phyloP scores from a whole-genome alignment of 148 eudicot genomes.

The Vaccinium myrtillus region DNA sequence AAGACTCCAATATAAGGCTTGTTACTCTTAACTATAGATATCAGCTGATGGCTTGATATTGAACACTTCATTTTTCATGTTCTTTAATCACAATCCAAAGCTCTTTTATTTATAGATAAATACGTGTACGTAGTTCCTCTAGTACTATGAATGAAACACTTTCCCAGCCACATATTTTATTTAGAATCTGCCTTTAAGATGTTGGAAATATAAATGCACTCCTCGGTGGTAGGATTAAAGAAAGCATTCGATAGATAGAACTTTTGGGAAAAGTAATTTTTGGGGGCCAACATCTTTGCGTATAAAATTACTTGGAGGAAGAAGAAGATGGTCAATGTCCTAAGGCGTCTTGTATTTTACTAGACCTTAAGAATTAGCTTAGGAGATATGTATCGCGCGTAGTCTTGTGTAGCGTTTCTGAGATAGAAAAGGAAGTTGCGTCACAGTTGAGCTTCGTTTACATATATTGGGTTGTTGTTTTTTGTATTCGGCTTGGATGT shows the following conservation, averaged over 20 bases:
- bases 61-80: conserved; percentile 7
- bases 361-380: no score
- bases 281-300: background rate
- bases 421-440: no score
- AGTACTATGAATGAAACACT: background rate
- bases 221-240: background rate
- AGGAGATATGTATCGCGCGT: no score
- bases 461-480: no score
- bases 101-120: background rate
- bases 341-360: background rate
- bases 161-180: background rate
- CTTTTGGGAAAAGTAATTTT: background rate
- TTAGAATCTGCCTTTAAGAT: background rate
- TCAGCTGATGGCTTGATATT: background rate
- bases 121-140: background rate
- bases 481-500: no score
- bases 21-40: conserved; percentile 20
- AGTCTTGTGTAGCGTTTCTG: no score
- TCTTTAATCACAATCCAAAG: background rate
- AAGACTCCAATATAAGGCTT: conserved; percentile 32
- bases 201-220: background rate
- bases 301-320: background rate
- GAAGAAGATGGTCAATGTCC: background rate
- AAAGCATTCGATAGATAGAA: background rate
- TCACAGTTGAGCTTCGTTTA: no score